Percentiles rank a stretch among this genome's conserved stretches.
Conservation (phyloP, 495 filamentous ascomycete species). For the Pyrenula aspistea region DNA sequence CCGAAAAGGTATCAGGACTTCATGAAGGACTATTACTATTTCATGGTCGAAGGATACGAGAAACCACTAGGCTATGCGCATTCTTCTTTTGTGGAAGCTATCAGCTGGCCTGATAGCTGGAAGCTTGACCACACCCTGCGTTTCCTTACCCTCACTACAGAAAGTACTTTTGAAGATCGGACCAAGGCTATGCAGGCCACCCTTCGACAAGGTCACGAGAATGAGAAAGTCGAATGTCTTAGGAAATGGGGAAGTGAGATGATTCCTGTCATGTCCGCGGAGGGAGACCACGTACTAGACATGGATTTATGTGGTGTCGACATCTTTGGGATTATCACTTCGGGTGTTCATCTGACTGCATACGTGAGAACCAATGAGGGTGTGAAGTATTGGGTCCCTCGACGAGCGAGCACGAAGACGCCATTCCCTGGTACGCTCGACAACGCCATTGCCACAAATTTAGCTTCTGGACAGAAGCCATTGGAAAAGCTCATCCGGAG, state of each 20-base stretch:
- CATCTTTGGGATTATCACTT: slow-evolving; percentile 37
- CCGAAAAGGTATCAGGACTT: slow-evolving; percentile 3
- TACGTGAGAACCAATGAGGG: slow-evolving; percentile 19
- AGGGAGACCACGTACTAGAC: slow-evolving; percentile 19
- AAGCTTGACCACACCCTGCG: slow-evolving; percentile 2
- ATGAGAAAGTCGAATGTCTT: slow-evolving; percentile 2
- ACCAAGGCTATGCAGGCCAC: slow-evolving; percentile 2
- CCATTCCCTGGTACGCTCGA: slow-evolving; percentile 44
- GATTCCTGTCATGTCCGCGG: slow-evolving; percentile 27
- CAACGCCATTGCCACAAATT: slow-evolving; percentile 41
- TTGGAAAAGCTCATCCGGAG: slow-evolving; percentile 40
- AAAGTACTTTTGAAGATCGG: slow-evolving; percentile 2
- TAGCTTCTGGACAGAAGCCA: slow-evolving; percentile 27
- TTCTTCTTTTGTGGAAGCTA: slow-evolving; percentile 3
- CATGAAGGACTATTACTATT: slow-evolving; percentile 8
- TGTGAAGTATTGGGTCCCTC: slow-evolving; percentile 38
- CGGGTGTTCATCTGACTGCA: slow-evolving; percentile 36
- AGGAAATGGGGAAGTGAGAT: slow-evolving; percentile 27
- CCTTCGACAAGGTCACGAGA: slow-evolving; percentile 3
- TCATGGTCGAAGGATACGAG: slow-evolving; percentile 8
- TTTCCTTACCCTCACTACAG: neutral
- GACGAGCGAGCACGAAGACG: slow-evolving; percentile 28
- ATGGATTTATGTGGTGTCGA: slow-evolving; percentile 34
- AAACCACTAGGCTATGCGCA: slow-evolving; percentile 9
- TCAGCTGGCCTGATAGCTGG: slow-evolving; percentile 2